phyloP scores from a whole-genome alignment of 1,284 basidiomycete species.

The Austroboletus niveus region DNA sequence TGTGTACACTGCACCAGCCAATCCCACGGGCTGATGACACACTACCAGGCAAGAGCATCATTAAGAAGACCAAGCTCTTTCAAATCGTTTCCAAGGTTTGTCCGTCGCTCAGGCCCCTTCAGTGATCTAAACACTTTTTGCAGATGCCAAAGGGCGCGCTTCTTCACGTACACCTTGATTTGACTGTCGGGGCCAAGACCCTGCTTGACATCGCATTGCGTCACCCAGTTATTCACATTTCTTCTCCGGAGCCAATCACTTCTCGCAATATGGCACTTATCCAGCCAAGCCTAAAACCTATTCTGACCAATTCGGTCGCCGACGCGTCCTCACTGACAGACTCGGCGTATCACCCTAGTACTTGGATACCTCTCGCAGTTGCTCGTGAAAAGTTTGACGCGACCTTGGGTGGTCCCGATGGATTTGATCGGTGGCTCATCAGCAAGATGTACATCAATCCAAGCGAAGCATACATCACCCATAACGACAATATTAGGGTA shows the following conservation, averaged over 20 bases:
- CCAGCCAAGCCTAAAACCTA: conserved; percentile 49
- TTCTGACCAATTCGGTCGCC: conserved; percentile 39
- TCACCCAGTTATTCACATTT: conserved; percentile 58
- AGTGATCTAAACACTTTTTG: background rate
- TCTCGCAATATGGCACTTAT: conserved; percentile 36
- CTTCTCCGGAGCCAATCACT: conserved; percentile 33
- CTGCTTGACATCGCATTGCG: conserved; percentile 54
- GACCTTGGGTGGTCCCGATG: conserved; percentile 55
- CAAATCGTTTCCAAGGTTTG: conserved; percentile 55
- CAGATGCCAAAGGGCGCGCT: conserved; percentile 79
- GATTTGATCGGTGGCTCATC: conserved; percentile 66
- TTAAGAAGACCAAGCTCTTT: conserved; percentile 57
- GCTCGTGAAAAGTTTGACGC: conserved; percentile 54
- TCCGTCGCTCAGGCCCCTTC: background rate
- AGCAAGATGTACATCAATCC: conserved; percentile 62
- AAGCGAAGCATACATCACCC: conserved; percentile 64
- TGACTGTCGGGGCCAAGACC: conserved; percentile 55
- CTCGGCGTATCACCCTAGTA: conserved; percentile 38
- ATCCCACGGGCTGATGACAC: background rate
- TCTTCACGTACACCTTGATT: conserved; percentile 69
- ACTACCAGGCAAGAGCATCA: conserved; percentile 50
- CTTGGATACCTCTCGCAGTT: conserved; percentile 53
- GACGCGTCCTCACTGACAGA: conserved; percentile 42
- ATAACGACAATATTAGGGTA: conserved; percentile 66
- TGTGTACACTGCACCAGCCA: conserved; percentile 18